Conservation (phyloP, 192 early-diverging fungal genomes). For the Coemansia guatemalensis region DNA sequence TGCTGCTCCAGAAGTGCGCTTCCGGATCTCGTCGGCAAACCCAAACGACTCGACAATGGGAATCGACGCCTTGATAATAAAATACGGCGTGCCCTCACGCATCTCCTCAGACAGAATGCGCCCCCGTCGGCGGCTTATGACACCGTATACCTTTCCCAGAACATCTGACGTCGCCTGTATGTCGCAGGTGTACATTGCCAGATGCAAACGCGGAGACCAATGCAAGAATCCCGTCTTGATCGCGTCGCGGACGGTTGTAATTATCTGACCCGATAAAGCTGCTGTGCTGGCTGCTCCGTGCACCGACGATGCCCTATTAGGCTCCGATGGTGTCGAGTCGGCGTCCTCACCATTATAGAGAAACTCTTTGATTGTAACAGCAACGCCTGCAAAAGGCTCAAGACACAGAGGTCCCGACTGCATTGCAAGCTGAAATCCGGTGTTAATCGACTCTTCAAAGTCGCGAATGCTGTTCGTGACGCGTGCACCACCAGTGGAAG, state of each 20-base stretch:
- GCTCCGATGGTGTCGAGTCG: not conserved
- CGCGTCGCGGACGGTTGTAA: constrained; percentile 81
- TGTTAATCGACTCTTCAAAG: constrained; percentile 77
- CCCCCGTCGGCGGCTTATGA: constrained; percentile 87
- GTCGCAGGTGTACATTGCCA: constrained; percentile 97
- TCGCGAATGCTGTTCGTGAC: constrained; percentile 53
- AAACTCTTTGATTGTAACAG: constrained; percentile 43
- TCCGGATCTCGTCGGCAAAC: constrained; percentile 98
- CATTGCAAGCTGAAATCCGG: constrained; percentile 94
- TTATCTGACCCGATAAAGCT: constrained; percentile 73
- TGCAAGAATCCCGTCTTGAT: constrained; percentile 82
- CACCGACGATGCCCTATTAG: not conserved
- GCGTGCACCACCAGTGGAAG: constrained; percentile 8
- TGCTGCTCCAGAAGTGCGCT: constrained; percentile 92
- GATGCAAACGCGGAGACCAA: constrained; percentile 91
- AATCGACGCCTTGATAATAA: constrained; percentile 79
- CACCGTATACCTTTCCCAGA: constrained; percentile 94
- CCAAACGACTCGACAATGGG: constrained; percentile 99
- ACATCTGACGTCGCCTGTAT: constrained; percentile 94
- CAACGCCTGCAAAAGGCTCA: constrained; percentile 88
- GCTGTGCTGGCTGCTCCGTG: constrained; percentile 5
- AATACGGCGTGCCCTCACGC: constrained; percentile 97
- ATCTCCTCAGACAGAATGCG: constrained; percentile 93
- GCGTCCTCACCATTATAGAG: constrained; percentile 10
- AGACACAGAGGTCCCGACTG: constrained; percentile 87